A percentile compares a stretch with the other conserved stretches of the same genome.
Evolutionary conservation across 139 green algal species (phyloP).

Genomic region (Pleodorina starrii): DNA sequence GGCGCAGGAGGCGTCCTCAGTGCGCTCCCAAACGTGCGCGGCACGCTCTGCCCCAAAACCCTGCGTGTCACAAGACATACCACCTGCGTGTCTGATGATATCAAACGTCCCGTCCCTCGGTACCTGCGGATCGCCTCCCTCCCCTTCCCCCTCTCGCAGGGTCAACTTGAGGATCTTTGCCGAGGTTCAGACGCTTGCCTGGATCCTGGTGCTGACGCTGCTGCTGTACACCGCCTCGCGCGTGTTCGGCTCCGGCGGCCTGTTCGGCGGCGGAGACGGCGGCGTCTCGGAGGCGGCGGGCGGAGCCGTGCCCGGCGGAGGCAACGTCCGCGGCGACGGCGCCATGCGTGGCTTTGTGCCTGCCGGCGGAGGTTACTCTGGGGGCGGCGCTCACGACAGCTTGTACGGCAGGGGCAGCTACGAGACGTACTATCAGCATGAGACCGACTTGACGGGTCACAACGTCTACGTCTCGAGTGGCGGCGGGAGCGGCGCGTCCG

Average conservation of each 20-base stretch:
- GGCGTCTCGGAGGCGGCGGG: no score
- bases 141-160: slow-evolving; percentile 28
- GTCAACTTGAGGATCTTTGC: slow-evolving; percentile 86
- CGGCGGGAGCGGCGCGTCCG: no score
- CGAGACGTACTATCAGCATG: not conserved
- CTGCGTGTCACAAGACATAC: not conserved
- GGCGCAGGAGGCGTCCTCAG: not conserved
- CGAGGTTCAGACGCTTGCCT: slow-evolving; percentile 76
- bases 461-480: not conserved
- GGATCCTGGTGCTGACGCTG: slow-evolving; percentile 63
- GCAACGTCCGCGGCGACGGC: not conserved
- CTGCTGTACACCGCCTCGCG: not conserved
- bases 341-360: no score
- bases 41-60: not conserved
- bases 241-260: no score
- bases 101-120: not conserved
- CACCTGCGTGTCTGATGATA: not conserved
- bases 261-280: no score
- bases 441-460: no score
- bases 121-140: not conserved
- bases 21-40: not conserved
- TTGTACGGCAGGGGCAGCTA: not conserved
- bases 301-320: no score
- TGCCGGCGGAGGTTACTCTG: not conserved
- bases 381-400: not conserved